Conservation (phyloP, 2,329 filamentous ascomycete genomes). For the Drechslerella coelobrocha region DNA sequence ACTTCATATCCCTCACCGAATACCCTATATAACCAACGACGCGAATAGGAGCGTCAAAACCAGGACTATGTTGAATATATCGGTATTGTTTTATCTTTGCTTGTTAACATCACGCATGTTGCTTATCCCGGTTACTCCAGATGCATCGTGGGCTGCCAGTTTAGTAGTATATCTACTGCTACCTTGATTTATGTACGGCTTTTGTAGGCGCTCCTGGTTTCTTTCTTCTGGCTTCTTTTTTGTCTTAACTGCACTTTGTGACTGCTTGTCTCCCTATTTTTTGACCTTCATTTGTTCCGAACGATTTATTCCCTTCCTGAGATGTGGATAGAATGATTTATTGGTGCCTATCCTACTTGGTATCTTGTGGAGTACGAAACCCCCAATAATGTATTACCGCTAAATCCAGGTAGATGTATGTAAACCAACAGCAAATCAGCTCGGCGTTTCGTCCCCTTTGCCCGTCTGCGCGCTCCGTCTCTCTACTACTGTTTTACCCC, state of each 20-base stretch:
- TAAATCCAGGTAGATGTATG: constrained; percentile 1
- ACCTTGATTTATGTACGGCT: background rate
- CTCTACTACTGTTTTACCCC: constrained; percentile 56
- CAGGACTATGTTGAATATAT: background rate
- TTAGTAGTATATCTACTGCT: constrained; percentile 1
- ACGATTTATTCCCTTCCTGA: constrained; percentile 1
- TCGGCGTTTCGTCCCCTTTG: constrained; percentile 29
- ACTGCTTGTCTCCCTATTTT: background rate
- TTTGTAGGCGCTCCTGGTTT: constrained; percentile 2
- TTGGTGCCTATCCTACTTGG: background rate
- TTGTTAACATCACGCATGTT: background rate
- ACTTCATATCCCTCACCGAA: no score
- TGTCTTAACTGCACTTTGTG: background rate
- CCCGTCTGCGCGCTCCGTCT: constrained; percentile 42
- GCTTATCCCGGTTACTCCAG: background rate
- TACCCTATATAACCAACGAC: no score
- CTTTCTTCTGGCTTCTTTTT: constrained; percentile 4
- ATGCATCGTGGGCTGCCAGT: background rate
- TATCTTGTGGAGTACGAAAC: background rate
- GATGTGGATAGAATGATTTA: constrained; percentile 39
- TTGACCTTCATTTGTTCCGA: background rate
- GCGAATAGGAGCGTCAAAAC: no score
- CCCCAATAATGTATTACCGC: background rate
- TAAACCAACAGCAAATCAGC: constrained; percentile 4
- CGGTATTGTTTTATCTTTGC: background rate